phyloP scores from a whole-genome alignment of 805 yeast species.

The Brettanomyces nanus region DNA sequence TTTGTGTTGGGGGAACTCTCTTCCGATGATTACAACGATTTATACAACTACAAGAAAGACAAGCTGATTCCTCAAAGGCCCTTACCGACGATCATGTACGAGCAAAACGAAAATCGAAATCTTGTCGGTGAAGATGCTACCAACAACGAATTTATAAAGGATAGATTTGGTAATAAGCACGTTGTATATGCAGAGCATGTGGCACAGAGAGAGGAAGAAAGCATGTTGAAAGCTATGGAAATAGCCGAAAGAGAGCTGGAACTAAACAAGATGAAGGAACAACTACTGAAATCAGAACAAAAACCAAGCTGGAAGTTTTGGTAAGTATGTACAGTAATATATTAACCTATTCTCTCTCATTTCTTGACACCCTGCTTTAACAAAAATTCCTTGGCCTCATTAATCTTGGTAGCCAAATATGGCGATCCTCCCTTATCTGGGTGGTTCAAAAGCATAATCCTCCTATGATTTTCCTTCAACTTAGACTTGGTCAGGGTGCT shows the following conservation, averaged over 20 bases:
- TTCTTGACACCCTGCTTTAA: constrained; percentile 50
- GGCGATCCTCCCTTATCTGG: constrained; percentile 95
- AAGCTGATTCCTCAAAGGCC: constrained; percentile 32
- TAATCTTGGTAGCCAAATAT: constrained; percentile 80
- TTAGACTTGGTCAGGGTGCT: constrained; percentile 51
- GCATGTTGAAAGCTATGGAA: constrained; percentile 36
- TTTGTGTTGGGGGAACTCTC: constrained; percentile 43
- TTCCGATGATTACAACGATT: constrained; percentile 56
- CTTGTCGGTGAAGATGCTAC: constrained; percentile 25
- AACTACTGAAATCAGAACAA: constrained; percentile 1
- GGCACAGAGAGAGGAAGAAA: constrained; percentile 61
- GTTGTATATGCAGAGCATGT: constrained; percentile 66
- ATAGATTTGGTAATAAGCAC: constrained; percentile 58
- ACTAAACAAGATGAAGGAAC: constrained; percentile 11
- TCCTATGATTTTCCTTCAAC: constrained; percentile 73
- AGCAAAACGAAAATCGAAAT: constrained; percentile 29
- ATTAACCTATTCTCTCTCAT: constrained; percentile 8
- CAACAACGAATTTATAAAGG: constrained; percentile 43
- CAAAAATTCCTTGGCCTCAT: constrained; percentile 82
- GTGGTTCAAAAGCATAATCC: constrained; percentile 80
- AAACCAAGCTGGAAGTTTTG: constrained; percentile 24
- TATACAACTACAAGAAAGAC: constrained; percentile 35
- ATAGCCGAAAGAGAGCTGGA: constrained; percentile 29
- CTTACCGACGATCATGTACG: constrained; percentile 27
- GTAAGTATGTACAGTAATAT: constrained; percentile 12